phyloP scores from a whole-genome alignment of 495 filamentous ascomycete genomes.

The Astrothelium subdiscretum region DNA sequence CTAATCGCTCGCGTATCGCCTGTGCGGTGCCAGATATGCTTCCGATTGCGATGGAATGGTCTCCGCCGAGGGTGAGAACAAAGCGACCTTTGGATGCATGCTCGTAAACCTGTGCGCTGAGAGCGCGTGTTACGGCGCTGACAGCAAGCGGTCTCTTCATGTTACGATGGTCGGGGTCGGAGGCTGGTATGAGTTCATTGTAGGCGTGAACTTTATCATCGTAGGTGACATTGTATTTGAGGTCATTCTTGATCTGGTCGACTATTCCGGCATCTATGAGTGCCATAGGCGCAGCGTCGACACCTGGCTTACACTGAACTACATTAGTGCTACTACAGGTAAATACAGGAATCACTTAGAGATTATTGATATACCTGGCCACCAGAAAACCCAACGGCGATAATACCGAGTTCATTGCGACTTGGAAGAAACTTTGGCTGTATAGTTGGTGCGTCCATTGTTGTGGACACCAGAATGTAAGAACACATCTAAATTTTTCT shows the following conservation, averaged over 20 bases:
- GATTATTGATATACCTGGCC: constrained; percentile 58
- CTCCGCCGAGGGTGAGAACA: constrained; percentile 86
- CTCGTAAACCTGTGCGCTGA: constrained; percentile 76
- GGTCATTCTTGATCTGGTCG: constrained; percentile 66
- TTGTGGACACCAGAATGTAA: too few species aligned
- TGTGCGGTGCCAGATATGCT: constrained; percentile 74
- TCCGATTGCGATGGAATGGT: constrained; percentile 94
- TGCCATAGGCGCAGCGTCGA: constrained; percentile 84
- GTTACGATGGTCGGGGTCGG: constrained; percentile 65
- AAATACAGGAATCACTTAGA: background rate
- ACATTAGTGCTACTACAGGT: constrained; percentile 5
- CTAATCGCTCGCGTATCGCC: constrained; percentile 69
- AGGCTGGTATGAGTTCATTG: constrained; percentile 56
- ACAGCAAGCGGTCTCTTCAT: constrained; percentile 93
- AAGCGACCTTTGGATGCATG: constrained; percentile 77
- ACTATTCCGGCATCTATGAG: constrained; percentile 85
- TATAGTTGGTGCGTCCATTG: constrained; percentile 53
- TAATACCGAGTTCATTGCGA: constrained; percentile 70
- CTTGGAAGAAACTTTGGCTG: constrained; percentile 70
- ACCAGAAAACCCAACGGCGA: constrained; percentile 94
- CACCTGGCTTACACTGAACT: constrained; percentile 71
- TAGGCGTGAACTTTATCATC: constrained; percentile 79
- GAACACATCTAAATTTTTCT: too few species aligned
- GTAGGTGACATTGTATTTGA: constrained; percentile 77
- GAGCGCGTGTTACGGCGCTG: constrained; percentile 68